A percentile compares a stretch with the other conserved stretches of the same genome.
These are phyloP conservation scores for Cydonia oblonga DNA, from an alignment of 331 rosid genomes.

Conservation along the genomic window DNA sequence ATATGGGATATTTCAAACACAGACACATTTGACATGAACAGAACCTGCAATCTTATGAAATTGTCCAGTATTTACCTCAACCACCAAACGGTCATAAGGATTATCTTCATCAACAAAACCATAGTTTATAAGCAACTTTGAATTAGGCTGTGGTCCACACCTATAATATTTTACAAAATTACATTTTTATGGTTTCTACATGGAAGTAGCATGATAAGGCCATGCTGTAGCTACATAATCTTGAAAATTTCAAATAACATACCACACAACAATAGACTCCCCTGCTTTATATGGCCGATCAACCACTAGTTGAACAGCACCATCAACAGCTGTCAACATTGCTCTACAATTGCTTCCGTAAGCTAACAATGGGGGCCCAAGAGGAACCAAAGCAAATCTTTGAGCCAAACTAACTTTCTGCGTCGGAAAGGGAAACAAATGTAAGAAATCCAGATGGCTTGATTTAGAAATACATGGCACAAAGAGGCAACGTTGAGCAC, in stretches of 20 bases:
- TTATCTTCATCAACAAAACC: slow-evolving; percentile 92
- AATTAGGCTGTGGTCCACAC: slow-evolving; percentile 99
- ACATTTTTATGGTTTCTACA: not conserved
- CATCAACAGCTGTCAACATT: slow-evolving; percentile 77
- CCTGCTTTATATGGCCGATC: slow-evolving; percentile 85
- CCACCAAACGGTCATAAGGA: slow-evolving; percentile 58
- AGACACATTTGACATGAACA: slow-evolving; percentile 9
- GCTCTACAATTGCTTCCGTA: slow-evolving; percentile 84
- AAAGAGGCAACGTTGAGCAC: not conserved
- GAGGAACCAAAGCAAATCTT: slow-evolving; percentile 95
- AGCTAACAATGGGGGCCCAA: slow-evolving; percentile 90
- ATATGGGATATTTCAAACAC: slow-evolving; percentile 12
- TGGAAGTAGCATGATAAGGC: not conserved
- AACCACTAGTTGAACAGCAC: slow-evolving; percentile 69
- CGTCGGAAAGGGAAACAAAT: not conserved
- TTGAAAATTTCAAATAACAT: slow-evolving; percentile 16
- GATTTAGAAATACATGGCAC: not conserved
- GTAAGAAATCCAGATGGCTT: not conserved
- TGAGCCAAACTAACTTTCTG: slow-evolving; percentile 99
- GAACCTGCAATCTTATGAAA: slow-evolving; percentile 2
- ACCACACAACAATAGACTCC: slow-evolving; percentile 90
- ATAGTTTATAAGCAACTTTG: slow-evolving; percentile 79
- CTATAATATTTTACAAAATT: slow-evolving; percentile 31
- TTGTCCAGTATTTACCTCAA: slow-evolving; percentile 44
- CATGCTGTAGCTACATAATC: not conserved